Evolutionary conservation across 148 eudicot genomes (phyloP), one percentile per base, ranked within the genome.

Genomic region (Heliamphora exappendiculata): DNA sequence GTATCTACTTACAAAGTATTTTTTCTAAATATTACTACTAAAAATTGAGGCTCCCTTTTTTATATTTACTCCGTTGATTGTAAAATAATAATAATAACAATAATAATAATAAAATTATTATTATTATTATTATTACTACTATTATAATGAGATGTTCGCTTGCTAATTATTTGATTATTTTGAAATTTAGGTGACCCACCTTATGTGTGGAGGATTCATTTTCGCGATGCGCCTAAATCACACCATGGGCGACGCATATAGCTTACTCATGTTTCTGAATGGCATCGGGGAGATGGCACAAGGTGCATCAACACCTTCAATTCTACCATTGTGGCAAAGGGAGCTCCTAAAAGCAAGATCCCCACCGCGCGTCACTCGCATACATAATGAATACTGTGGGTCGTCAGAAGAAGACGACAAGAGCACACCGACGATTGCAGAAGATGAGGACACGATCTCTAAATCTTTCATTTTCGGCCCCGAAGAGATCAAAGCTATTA

Each of bases 161-260:
- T n/a, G n/a, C n/a, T n/a, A n/a, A n/a, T n/a, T n/a, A n/a, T n/a
- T n/a, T n/a, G n/a, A n/a, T n/a, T n/a, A n/a, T n/a, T n/a, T n/a
- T n/a, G n/a, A n/a, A n/a, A n/a, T 49, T 49, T 28, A 74, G 77
- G 77, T 78, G 31, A 79, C 81, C 20, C 73, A 62, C n/a, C 54
- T 73, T 1, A 24, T 26, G 14, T 79, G 82, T 49, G 79, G 82
- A 11, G 82, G 82, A 45, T 45, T 75, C 51, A 37, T 69, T 41
- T 49, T 80, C 10, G 82, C 63, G 1, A 1, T 80, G 0, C 78
- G 82, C 20, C 42, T 75, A 19, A 80, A 75, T 54, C 82, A 75
- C 78, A 53, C 70, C 11, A 68, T 80, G 54, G n/a, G 63, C 42
- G 82, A 80, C 22, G 79, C 63, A 12, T 0, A 4, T 2, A 79